Evolutionary conservation across 2,329 filamentous ascomycete species (phyloP), one percentile per base, ranked within the genome.

Genomic region (Chaetothyriales sp.): DNA sequence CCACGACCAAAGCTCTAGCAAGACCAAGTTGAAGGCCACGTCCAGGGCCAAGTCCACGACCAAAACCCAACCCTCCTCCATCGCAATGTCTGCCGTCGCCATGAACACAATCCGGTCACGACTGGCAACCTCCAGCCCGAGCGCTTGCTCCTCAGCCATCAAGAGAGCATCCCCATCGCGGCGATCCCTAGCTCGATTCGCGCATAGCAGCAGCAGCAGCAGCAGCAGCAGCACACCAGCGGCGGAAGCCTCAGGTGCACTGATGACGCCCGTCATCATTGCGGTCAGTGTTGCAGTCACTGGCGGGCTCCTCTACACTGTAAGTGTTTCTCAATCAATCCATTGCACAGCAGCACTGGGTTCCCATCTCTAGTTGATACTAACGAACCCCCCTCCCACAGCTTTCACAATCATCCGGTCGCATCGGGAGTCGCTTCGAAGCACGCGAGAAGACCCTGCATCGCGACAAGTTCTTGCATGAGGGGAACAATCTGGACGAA

Each of bases 391-490:
- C 42, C 42, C n/a, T n/a, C n/a, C 22, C 44, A 43, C 46, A 57
- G 55, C 53, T 53, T 20, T 36, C 55, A 28, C 39, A 51, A 53
- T 57, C 55, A 15, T 51, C 52, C 18, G 46, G 49, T 28, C 49
- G 55, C 42, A 44, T 55, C 22, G 49, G 49, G 50, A 52, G 39
- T 46, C 53, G 55, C 20, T 57, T 46, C 51, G 25, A 26, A 25
- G 53, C 51, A 46, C 49, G 47, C 22, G 52, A 56, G 46, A 32
- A 42, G 12, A 53, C 42, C 7, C 55, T 57, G 19, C 52, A 57
- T 51, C 51, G 49, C 39, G 48, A 49, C 49, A 57, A 57, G 44
- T 57, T 53, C 53, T 54, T 57, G 36, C 15, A 49, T 6, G 55
- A 57, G 44, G 51, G 55, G 5, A 43, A 50, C 8, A 51, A 55